phyloP scores from a whole-genome alignment of 768 basidiomycete genomes.

The Hypholoma fasciculare region DNA sequence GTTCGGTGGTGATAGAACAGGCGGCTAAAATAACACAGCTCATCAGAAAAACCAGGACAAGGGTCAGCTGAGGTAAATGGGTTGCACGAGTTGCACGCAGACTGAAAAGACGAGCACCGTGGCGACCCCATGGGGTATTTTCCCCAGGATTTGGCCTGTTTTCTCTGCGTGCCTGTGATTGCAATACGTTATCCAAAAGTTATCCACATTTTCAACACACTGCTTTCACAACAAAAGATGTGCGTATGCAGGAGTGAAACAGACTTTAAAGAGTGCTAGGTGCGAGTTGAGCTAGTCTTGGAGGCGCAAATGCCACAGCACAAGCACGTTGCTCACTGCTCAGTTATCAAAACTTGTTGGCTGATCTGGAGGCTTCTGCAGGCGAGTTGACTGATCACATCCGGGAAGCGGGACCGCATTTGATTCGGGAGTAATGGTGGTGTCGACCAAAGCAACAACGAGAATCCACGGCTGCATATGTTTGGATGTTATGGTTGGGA shows the following conservation, averaged over 20 bases:
- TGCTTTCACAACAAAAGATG: background rate
- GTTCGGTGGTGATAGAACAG: constrained; percentile 1
- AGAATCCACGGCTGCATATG: background rate
- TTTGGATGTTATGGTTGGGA: background rate
- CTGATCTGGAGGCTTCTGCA: background rate
- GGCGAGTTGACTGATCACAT: background rate
- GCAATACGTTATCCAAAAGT: constrained; percentile 3
- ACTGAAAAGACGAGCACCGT: background rate
- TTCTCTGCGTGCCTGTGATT: constrained; percentile 4
- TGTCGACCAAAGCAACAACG: background rate
- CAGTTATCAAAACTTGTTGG: background rate
- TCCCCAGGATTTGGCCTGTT: background rate
- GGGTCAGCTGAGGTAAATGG: constrained; percentile 4
- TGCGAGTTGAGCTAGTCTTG: no score
- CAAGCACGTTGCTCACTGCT: no score
- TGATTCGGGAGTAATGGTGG: background rate
- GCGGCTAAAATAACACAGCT: constrained; percentile 7
- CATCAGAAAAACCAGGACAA: background rate
- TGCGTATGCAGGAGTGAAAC: background rate
- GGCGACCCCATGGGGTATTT: constrained; percentile 9
- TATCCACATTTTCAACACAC: background rate
- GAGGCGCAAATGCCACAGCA: no score
- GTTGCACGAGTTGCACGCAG: background rate
- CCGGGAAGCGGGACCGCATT: background rate
- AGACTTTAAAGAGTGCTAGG: background rate